Evolutionary conservation across 768 basidiomycete genomes (phyloP).

Genomic region (Termitomyces sp.): DNA sequence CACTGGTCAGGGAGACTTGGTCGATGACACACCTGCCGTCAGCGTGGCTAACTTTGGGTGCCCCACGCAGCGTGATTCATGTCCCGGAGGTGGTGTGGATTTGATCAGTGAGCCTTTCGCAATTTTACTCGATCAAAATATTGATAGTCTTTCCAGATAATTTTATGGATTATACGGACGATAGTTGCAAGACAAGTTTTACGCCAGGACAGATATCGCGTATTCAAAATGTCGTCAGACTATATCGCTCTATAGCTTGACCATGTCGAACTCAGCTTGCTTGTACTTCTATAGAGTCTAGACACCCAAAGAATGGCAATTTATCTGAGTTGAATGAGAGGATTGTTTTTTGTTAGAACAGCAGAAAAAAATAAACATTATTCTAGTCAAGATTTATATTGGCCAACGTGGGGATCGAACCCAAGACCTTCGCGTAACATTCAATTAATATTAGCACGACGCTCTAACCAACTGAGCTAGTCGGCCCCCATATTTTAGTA

Average conservation of each 20-base stretch:
- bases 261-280: not conserved
- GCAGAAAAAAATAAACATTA: too few relatives aligned
- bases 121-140: not conserved
- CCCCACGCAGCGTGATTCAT: not conserved
- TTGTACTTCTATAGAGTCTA: too few relatives aligned
- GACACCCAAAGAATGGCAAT: too few relatives aligned
- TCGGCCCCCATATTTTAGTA: not conserved
- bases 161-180: conserved; percentile 45
- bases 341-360: too few relatives aligned
- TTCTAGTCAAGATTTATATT: conserved; percentile 11
- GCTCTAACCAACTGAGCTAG: conserved; percentile 95
- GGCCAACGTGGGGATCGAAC: conserved; percentile 66
- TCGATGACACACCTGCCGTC: not conserved
- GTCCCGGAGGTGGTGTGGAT: not conserved
- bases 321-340: too few relatives aligned
- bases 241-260: not conserved
- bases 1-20: not conserved
- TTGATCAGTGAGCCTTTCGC: not conserved
- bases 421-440: conserved; percentile 54
- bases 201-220: not conserved
- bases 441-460: conserved; percentile 67
- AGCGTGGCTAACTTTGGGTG: not conserved
- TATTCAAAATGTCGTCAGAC: not conserved
- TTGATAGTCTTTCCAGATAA: not conserved
- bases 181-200: conserved; percentile 32